These are phyloP conservation scores for Colletotrichum somersetense DNA, from an alignment of 2,329 filamentous ascomycete genomes.

Conservation along the genomic window DNA sequence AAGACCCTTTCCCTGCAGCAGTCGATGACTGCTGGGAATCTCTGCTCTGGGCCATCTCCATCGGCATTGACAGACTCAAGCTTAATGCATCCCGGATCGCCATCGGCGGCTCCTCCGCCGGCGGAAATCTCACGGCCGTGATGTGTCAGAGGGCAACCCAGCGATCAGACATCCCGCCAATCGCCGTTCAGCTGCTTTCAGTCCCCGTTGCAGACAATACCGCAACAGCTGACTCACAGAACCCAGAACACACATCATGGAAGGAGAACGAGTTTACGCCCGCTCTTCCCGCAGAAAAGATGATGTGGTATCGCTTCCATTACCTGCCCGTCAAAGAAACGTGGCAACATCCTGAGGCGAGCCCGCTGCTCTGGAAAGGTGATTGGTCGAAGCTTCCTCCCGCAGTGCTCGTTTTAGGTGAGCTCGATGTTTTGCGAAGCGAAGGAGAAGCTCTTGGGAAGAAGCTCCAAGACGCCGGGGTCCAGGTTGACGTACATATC, in stretches of 20 bases:
- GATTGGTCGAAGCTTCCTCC: constrained; percentile 64
- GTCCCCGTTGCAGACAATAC: constrained; percentile 72
- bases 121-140: constrained; percentile 64
- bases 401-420: constrained; percentile 66
- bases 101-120: constrained; percentile 59
- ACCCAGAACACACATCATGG: constrained; percentile 60
- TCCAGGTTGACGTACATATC: constrained; percentile 60
- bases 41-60: constrained; percentile 59
- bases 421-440: constrained; percentile 67
- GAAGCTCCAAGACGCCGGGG: constrained; percentile 61
- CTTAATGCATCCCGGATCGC: constrained; percentile 60
- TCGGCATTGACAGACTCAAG: constrained; percentile 49
- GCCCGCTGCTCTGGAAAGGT: constrained; percentile 63
- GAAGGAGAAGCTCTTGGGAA: constrained; percentile 66
- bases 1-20: constrained; percentile 67
- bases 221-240: constrained; percentile 58
- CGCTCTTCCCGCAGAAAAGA: constrained; percentile 67
- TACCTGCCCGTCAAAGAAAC: constrained; percentile 64
- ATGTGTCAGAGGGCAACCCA: constrained; percentile 64
- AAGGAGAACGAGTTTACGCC: constrained; percentile 63
- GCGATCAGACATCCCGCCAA: constrained; percentile 49
- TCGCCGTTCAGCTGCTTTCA: constrained; percentile 63
- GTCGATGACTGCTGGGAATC: constrained; percentile 69
- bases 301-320: constrained; percentile 71
- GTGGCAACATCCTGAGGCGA: constrained; percentile 65